Evolutionary conservation across 129 eudicot genomes (phyloP).

Genomic region (Flaveria brownii): DNA sequence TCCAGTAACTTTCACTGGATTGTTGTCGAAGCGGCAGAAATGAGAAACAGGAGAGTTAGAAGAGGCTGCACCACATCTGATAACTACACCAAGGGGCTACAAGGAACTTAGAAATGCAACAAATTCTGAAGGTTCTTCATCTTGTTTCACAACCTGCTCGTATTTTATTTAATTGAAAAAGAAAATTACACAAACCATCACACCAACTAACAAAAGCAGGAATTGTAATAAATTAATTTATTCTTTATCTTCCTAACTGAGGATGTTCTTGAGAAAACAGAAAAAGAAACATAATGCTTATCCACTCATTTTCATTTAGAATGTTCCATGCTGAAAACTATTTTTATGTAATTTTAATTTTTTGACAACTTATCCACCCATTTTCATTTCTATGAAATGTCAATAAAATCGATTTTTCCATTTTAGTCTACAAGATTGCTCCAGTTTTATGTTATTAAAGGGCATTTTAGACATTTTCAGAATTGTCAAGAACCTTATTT

Average conservation of each 20-base stretch:
- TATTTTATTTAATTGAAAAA: constrained; percentile 6
- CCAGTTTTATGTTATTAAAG: neutral
- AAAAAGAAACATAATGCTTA: neutral
- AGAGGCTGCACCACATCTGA: constrained; percentile 20
- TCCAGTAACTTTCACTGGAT: constrained; percentile 30
- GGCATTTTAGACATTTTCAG: neutral
- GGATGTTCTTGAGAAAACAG: neutral
- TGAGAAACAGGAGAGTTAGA: constrained; percentile 20
- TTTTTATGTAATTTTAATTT: neutral
- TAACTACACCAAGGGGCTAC: constrained; percentile 31
- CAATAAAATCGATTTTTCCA: neutral
- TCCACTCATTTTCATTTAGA: neutral
- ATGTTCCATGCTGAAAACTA: neutral
- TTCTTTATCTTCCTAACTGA: constrained; percentile 1
- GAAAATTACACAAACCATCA: constrained; percentile 1
- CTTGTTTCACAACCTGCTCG: constrained; percentile 64
- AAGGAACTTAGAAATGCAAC: constrained; percentile 45
- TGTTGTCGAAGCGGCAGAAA: constrained; percentile 23
- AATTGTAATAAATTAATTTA: neutral
- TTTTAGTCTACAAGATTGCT: constrained; percentile 25
- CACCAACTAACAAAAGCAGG: neutral
- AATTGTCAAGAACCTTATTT: constrained; percentile 17
- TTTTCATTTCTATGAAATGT: neutral
- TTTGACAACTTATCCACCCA: neutral
- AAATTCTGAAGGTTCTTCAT: constrained; percentile 64